Evolutionary conservation across 345 rosid genomes (phyloP).

Genomic region (Salix caprea): DNA sequence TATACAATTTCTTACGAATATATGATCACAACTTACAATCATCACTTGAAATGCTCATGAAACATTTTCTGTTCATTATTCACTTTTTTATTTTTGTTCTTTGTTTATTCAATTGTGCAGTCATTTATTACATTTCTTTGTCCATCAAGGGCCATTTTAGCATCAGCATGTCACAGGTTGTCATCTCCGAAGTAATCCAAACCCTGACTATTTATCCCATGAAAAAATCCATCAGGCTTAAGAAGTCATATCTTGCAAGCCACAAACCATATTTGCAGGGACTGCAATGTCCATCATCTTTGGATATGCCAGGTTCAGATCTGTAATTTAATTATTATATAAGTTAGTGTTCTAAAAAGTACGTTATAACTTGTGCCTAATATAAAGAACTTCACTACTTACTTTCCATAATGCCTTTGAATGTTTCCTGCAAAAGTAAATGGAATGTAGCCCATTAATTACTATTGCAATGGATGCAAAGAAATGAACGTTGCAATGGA

Average conservation of each 20-base stretch:
- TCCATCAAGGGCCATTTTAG: too few relatives aligned
- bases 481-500: too few relatives aligned
- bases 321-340: conserved; percentile 25
- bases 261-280: conserved; percentile 83
- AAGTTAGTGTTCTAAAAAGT: not conserved
- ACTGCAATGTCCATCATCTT: conserved; percentile 86
- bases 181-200: not conserved
- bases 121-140: too few relatives aligned
- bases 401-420: conserved; percentile 80
- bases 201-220: not conserved
- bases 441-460: not conserved
- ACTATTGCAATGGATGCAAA: too few relatives aligned
- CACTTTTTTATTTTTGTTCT: too few relatives aligned
- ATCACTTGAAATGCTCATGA: too few relatives aligned
- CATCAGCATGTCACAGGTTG: too few relatives aligned
- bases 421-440: conserved; percentile 56
- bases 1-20: too few relatives aligned
- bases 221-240: conserved; percentile 16
- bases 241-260: conserved; percentile 58
- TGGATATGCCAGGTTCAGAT: conserved; percentile 77
- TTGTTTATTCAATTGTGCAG: too few relatives aligned
- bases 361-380: not conserved
- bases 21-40: too few relatives aligned
- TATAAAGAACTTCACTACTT: conserved; percentile 23
- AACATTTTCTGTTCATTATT: too few relatives aligned